Percentiles rank a stretch among this genome's conserved stretches.
phyloP scores from a whole-genome alignment of 768 basidiomycete genomes.

The Calocera cornea region DNA sequence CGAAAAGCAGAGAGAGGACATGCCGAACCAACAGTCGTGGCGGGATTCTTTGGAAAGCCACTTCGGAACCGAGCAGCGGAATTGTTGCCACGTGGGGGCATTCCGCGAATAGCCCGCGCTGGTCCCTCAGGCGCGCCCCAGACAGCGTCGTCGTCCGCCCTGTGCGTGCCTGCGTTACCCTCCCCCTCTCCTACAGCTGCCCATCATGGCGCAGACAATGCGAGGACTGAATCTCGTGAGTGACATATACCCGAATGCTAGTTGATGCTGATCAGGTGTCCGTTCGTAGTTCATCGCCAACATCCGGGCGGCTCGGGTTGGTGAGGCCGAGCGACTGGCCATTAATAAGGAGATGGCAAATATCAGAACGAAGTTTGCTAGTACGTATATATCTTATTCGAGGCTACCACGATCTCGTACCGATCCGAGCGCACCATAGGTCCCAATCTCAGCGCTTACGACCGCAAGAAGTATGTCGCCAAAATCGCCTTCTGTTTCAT shows the following conservation, averaged over 20 bases:
- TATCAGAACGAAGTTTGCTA: constrained; percentile 97
- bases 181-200: not conserved
- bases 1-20: too few species aligned
- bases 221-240: constrained; percentile 82
- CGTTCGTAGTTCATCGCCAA: constrained; percentile 84
- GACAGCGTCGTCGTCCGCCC: not conserved
- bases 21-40: too few species aligned
- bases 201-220: constrained; percentile 75
- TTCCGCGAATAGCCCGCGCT: not conserved
- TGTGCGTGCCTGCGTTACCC: not conserved
- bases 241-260: constrained; percentile 3
- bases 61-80: not conserved
- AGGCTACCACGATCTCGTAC: constrained; percentile 14
- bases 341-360: constrained; percentile 99
- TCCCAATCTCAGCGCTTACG: constrained; percentile 33
- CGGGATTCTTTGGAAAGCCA: too few species aligned
- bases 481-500: constrained; percentile 99
- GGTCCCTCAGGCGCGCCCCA: not conserved
- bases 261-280: constrained; percentile 7
- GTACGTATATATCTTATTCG: constrained; percentile 28
- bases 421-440: constrained; percentile 40
- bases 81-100: not conserved
- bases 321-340: constrained; percentile 94
- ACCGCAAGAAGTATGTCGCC: constrained; percentile 95
- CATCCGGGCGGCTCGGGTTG: constrained; percentile 88